These are phyloP conservation scores for Nannochloris sp. DNA, from an alignment of 139 green algal genomes.

Conservation along the genomic window DNA sequence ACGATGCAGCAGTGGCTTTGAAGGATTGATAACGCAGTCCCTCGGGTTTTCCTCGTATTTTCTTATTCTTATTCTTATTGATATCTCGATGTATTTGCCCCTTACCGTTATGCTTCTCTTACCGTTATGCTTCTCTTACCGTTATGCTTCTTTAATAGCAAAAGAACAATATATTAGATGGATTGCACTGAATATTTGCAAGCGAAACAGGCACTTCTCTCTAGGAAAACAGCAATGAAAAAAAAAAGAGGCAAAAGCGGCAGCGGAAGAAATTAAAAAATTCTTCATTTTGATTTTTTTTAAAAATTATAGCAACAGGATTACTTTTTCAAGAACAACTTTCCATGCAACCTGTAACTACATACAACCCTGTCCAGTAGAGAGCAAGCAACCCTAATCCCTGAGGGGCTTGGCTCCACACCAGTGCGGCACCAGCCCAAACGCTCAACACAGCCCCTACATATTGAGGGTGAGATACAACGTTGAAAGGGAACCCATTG, in stretches of 20 bases:
- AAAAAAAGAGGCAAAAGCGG: not conserved
- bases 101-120: no score
- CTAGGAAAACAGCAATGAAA: no score
- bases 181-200: no score
- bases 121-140: no score
- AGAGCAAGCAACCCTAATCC: slow-evolving; percentile 15
- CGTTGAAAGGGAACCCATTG: slow-evolving; percentile 68
- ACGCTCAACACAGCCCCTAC: slow-evolving; percentile 57
- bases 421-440: slow-evolving; percentile 35
- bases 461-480: slow-evolving; percentile 74
- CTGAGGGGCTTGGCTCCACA: slow-evolving; percentile 22
- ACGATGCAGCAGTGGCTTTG: not conserved
- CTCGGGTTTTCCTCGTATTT: not conserved
- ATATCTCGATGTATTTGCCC: no score
- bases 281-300: not conserved
- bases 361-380: slow-evolving; percentile 63
- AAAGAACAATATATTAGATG: no score
- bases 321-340: slow-evolving; percentile 8
- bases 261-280: not conserved
- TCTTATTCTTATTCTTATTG: not conserved
- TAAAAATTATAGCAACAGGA: not conserved
- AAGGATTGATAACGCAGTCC: no score
- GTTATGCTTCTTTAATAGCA: no score
- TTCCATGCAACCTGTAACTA: slow-evolving; percentile 45
- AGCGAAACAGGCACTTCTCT: no score